Conservation (phyloP, 2,329 filamentous ascomycete genomes). For the Microcyclospora tardicrescens region DNA sequence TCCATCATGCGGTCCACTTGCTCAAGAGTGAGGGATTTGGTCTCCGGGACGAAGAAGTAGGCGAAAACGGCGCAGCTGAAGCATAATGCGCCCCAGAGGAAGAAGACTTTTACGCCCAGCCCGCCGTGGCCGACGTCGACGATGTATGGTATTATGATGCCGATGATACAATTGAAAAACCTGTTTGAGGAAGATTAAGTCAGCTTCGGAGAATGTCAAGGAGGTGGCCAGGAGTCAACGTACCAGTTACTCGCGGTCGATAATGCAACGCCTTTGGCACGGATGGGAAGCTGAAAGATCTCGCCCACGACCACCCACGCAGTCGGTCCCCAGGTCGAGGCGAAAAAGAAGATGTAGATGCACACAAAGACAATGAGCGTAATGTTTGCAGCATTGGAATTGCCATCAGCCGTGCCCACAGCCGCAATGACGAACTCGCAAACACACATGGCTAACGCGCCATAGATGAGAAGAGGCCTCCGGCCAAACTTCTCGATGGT, state of each 20-base stretch:
- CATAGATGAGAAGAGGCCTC: constrained; percentile 64
- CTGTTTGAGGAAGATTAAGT: constrained; percentile 2
- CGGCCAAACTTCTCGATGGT: constrained; percentile 73
- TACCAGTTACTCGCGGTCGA: constrained; percentile 81
- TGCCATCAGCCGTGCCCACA: constrained; percentile 29
- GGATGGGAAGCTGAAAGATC: constrained; percentile 61
- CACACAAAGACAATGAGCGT: constrained; percentile 70
- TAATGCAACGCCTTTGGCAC: constrained; percentile 52
- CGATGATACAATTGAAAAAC: constrained; percentile 35
- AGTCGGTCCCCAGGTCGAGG: constrained; percentile 71
- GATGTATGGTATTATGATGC: constrained; percentile 63
- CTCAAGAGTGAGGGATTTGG: constrained; percentile 28
- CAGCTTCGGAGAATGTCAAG: neutral
- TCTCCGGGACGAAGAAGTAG: constrained; percentile 28
- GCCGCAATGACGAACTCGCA: constrained; percentile 81
- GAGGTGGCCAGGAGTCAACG: neutral
- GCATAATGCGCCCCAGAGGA: constrained; percentile 31
- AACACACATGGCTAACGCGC: constrained; percentile 67
- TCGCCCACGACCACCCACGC: constrained; percentile 59
- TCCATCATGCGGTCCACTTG: constrained; percentile 31
- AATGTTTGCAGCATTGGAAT: constrained; percentile 38
- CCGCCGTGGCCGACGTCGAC: constrained; percentile 46
- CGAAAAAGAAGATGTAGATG: constrained; percentile 89
- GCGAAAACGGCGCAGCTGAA: constrained; percentile 22
- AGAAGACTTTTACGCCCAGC: constrained; percentile 36